Conservation (phyloP, 139 green algal genomes). For the Closterium sp. region DNA sequence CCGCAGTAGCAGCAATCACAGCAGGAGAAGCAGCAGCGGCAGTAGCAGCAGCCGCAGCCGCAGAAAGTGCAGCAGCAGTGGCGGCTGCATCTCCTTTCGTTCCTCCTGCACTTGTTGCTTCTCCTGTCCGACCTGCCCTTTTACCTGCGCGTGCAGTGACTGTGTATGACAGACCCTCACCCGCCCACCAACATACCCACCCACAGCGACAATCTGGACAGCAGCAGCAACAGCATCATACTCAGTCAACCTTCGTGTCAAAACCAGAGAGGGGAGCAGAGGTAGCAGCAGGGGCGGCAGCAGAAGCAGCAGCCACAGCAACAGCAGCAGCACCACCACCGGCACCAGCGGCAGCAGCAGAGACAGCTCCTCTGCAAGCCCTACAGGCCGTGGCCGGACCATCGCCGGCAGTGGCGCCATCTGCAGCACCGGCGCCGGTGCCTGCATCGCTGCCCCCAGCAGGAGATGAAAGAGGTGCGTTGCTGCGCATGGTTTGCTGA, state of each 20-base stretch:
- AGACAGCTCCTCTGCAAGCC: neutral
- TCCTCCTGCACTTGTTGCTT: neutral
- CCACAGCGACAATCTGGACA: neutral
- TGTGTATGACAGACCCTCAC: neutral
- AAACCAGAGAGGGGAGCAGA: too few relatives aligned
- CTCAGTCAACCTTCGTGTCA: too few relatives aligned
- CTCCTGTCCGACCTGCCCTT: neutral
- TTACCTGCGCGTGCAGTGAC: neutral
- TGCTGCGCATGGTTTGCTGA: too few relatives aligned
- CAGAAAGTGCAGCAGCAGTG: neutral
- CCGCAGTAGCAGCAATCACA: neutral
- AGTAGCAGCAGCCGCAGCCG: neutral
- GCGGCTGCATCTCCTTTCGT: neutral
- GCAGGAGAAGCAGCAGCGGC: too few relatives aligned
- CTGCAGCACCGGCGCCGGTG: too few relatives aligned
- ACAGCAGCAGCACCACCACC: neutral
- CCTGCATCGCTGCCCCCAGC: too few relatives aligned
- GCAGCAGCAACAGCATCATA: neutral
- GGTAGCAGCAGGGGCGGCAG: neutral
- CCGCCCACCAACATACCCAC: neutral
- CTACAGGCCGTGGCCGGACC: neutral
- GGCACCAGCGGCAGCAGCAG: neutral
- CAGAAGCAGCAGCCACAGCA: neutral
- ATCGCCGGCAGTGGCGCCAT: neutral
- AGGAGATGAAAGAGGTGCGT: too few relatives aligned